Evolutionary conservation across 192 early-diverging fungal genomes (phyloP).

Genomic region (Allomyces arbusculus): DNA sequence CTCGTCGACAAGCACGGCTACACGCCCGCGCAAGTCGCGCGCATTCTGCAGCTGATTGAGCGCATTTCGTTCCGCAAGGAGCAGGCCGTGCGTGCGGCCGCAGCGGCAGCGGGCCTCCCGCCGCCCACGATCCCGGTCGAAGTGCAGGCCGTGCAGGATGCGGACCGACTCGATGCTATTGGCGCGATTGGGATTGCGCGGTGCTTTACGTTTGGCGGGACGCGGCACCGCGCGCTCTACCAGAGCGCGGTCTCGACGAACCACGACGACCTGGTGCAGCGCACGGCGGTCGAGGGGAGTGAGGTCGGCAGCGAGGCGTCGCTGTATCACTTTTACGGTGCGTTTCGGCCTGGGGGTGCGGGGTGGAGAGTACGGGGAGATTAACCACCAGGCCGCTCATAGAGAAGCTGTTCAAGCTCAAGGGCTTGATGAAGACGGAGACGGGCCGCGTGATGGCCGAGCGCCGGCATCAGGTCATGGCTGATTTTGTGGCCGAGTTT

Average conservation of each 20-base stretch:
- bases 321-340: neutral
- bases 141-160: conserved; percentile 6
- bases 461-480: no score
- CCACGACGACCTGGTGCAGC: neutral
- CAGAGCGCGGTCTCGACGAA: neutral
- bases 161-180: conserved; percentile 13
- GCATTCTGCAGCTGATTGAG: neutral
- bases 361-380: no score
- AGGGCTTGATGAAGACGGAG: neutral
- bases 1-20: neutral
- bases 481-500: no score
- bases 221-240: conserved; percentile 1
- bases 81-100: neutral
- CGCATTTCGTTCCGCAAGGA: neutral
- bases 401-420: neutral
- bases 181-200: conserved; percentile 14
- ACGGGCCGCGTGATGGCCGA: neutral
- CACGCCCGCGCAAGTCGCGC: neutral
- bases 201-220: conserved; percentile 10
- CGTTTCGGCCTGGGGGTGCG: neutral
- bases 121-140: conserved; percentile 1
- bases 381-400: no score
- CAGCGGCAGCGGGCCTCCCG: neutral
- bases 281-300: neutral
- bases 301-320: neutral